Conservation (phyloP, 352 stramenopile genomes). For the Globisporangium polare region DNA sequence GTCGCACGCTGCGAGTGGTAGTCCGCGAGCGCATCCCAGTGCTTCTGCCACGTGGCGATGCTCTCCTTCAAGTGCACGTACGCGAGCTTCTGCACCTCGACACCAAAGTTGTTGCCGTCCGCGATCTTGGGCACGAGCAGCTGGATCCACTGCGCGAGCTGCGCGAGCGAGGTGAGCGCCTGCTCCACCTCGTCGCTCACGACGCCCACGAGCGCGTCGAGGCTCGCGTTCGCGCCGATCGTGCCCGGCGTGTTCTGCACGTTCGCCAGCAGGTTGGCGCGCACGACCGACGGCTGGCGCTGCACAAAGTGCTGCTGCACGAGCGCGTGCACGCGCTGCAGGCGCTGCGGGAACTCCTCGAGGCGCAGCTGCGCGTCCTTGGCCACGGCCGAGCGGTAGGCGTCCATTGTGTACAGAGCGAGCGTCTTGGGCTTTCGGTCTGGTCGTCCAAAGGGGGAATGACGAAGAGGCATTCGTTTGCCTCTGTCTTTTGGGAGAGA, state of each 20-base stretch:
- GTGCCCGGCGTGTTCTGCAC: conserved; percentile 25
- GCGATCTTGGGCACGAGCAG: conserved; percentile 71
- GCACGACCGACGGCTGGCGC: conserved; percentile 38
- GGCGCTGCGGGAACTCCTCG: conserved; percentile 41
- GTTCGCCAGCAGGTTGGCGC: conserved; percentile 30
- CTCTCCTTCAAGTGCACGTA: conserved; percentile 66
- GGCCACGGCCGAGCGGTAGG: conserved; percentile 40
- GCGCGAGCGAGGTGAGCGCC: conserved; percentile 38
- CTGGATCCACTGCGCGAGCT: conserved; percentile 70
- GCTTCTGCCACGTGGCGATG: conserved; percentile 66
- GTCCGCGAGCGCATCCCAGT: conserved; percentile 66
- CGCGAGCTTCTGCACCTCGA: conserved; percentile 81
- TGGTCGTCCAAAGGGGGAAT: background rate
- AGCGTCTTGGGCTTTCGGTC: background rate
- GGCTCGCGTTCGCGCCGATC: conserved; percentile 36
- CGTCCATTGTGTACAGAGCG: conserved; percentile 31
- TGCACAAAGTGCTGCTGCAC: conserved; percentile 41
- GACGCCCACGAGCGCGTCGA: conserved; percentile 34
- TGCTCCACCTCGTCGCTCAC: conserved; percentile 56
- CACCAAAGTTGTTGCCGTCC: conserved; percentile 87
- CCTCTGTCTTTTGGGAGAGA: too few relatives aligned
- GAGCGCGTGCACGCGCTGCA: conserved; percentile 39
- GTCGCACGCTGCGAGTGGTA: conserved; percentile 63
- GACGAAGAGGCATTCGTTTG: background rate
- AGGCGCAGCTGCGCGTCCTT: conserved; percentile 37